These are phyloP conservation scores for Aspergillus chevalieri DNA, from an alignment of 2,329 filamentous ascomycete species.

Conservation along the genomic window DNA sequence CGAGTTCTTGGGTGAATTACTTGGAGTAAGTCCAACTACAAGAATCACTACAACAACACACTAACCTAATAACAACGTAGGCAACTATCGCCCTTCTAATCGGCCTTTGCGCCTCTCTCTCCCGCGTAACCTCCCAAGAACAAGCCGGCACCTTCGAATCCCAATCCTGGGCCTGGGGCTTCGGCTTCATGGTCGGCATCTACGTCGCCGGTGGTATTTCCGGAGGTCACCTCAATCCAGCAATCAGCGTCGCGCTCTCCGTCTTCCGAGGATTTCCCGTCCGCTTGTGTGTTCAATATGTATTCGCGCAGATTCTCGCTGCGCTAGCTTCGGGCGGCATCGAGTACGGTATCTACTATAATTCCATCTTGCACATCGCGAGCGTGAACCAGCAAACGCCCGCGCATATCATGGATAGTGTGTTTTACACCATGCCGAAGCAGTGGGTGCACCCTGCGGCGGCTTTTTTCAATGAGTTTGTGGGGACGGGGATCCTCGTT, in stretches of 20 bases:
- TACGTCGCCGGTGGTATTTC: slow-evolving; percentile 43
- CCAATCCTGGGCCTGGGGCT: slow-evolving; percentile 20
- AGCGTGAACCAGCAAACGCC: slow-evolving; percentile 11
- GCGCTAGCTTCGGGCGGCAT: slow-evolving; percentile 28
- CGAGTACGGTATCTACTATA: slow-evolving; percentile 31
- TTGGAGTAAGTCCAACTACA: slow-evolving; percentile 14
- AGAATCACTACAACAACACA: not conserved
- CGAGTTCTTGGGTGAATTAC: slow-evolving; percentile 26
- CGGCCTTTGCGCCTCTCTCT: slow-evolving; percentile 21
- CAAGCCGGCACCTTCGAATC: slow-evolving; percentile 20
- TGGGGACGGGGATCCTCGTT: slow-evolving; percentile 26
- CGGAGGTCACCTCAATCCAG: slow-evolving; percentile 46
- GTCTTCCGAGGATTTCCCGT: slow-evolving; percentile 32
- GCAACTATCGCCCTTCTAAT: slow-evolving; percentile 25
- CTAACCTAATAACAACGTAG: slow-evolving; percentile 1
- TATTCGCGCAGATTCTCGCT: slow-evolving; percentile 30
- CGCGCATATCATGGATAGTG: not conserved
- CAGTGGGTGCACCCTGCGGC: slow-evolving; percentile 18
- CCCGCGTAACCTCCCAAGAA: slow-evolving; percentile 13
- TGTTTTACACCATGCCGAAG: slow-evolving; percentile 22
- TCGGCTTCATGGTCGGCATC: slow-evolving; percentile 35
- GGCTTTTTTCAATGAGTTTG: slow-evolving; percentile 35
- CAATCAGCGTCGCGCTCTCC: slow-evolving; percentile 33
- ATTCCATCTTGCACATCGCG: slow-evolving; percentile 24
- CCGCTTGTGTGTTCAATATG: slow-evolving; percentile 19